phyloP scores from a whole-genome alignment of 805 yeast genomes.

The Henningerozyma blattae region DNA sequence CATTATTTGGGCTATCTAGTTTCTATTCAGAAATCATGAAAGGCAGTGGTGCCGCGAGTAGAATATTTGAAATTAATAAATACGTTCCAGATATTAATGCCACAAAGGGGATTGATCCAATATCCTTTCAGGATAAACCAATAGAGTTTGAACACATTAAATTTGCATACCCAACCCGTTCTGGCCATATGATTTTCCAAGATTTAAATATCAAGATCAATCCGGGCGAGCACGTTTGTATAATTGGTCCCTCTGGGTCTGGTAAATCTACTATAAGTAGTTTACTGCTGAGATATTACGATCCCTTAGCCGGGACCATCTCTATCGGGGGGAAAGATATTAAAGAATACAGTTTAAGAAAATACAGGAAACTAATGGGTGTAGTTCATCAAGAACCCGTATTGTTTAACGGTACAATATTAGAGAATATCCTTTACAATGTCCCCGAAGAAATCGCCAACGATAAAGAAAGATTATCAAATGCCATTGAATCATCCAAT shows the following conservation, averaged over 20 bases:
- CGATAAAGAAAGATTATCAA: slow-evolving; percentile 43
- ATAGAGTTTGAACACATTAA: slow-evolving; percentile 51
- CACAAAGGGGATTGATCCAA: slow-evolving; percentile 40
- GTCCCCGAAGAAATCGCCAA: slow-evolving; percentile 36
- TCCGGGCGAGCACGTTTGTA: slow-evolving; percentile 81
- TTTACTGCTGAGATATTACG: slow-evolving; percentile 71
- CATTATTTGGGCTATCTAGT: slow-evolving; percentile 81
- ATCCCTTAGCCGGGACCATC: slow-evolving; percentile 56
- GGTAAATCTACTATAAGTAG: slow-evolving; percentile 88
- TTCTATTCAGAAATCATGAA: slow-evolving; percentile 93
- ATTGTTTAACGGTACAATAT: slow-evolving; percentile 72
- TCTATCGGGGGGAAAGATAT: slow-evolving; percentile 54
- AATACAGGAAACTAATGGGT: slow-evolving; percentile 66
- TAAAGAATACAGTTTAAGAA: slow-evolving; percentile 53
- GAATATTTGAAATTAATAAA: slow-evolving; percentile 79
- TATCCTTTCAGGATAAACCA: slow-evolving; percentile 19
- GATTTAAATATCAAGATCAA: slow-evolving; percentile 46
- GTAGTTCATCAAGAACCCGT: slow-evolving; percentile 90
- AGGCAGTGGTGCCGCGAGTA: slow-evolving; percentile 91
- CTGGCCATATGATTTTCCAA: slow-evolving; percentile 52
- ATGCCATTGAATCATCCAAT: slow-evolving; percentile 61
- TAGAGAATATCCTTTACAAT: slow-evolving; percentile 78
- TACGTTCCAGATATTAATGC: slow-evolving; percentile 63
- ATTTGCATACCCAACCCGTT: slow-evolving; percentile 79
- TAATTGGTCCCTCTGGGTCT: slow-evolving; percentile 96